phyloP scores from a whole-genome alignment of 352 stramenopile species.

The Phytophthora melonis region DNA sequence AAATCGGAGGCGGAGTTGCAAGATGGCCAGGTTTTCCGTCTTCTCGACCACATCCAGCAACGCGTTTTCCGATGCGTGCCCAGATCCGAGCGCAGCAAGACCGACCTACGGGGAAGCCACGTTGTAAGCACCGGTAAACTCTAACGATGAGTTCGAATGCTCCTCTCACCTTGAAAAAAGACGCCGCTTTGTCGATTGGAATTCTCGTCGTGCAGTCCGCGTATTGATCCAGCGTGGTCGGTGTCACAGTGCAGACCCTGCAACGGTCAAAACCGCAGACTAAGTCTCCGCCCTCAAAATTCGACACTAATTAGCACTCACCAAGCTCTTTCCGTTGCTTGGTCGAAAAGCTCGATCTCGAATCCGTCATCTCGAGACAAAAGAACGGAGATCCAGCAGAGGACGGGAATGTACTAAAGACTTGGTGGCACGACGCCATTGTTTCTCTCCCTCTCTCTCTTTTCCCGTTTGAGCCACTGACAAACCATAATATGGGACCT shows the following conservation, averaged over 20 bases:
- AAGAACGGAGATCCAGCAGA: slow-evolving; percentile 2
- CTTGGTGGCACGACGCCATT: slow-evolving; percentile 9
- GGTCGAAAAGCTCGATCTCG: slow-evolving; percentile 19
- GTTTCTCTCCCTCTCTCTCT: too few relatives aligned
- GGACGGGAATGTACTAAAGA: slow-evolving; percentile 10
- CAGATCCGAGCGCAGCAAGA: neutral
- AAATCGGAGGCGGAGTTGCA: slow-evolving; percentile 17
- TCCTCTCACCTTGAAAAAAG: slow-evolving; percentile 15
- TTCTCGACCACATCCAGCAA: slow-evolving; percentile 6
- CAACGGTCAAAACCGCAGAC: neutral
- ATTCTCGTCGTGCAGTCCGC: slow-evolving; percentile 10
- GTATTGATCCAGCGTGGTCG: neutral
- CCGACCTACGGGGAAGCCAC: neutral
- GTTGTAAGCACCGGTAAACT: too few relatives aligned
- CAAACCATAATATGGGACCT: neutral
- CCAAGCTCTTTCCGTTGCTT: slow-evolving; percentile 7
- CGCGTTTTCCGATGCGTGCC: neutral
- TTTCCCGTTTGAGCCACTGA: neutral
- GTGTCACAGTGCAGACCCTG: slow-evolving; percentile 11
- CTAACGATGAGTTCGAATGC: neutral
- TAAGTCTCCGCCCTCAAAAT: neutral
- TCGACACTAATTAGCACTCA: neutral
- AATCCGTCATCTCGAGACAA: slow-evolving; percentile 10
- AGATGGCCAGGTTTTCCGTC: neutral
- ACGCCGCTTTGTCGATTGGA: slow-evolving; percentile 11